Base-by-base conservation (phyloP, 257 asterid species). In the Catharanthus roseus region DNA sequence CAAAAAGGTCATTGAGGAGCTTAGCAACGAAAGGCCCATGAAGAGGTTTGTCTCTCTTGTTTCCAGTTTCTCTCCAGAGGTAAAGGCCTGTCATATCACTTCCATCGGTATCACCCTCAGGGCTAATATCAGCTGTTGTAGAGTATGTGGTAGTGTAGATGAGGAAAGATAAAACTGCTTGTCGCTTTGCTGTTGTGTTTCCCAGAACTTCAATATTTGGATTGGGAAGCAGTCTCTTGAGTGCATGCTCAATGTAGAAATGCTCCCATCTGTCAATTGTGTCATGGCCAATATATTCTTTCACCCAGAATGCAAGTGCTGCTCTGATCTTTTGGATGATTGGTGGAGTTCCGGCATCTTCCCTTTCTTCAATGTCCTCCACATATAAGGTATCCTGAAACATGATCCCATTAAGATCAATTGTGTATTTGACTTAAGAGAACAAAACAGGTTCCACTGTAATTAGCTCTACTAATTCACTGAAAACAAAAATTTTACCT, bases 291-390 rank as follows among this genome's bases (percentile, higher is more conserved):
- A 86, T 79, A 79, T 74, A 86, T 68, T 90, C 95, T 57, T 88
- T 90, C 4, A 83, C 71, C 88, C 90, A 80, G 34, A 90, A 90
- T 15, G 90, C 86, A 24, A 86, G 36, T 33, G 91, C 89, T 64
- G 91, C 88, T 85, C 91, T 82, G 41, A 85, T 75, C 82, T 82
- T 88, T n/a, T n/a, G n/a, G n/a, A n/a, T n/a, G n/a, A n/a, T n/a
- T n/a, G n/a, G n/a, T n/a, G n/a, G n/a, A n/a, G 91, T 90, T 74
- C 96, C 95, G 0, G 93, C 96, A 33, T 88, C 95, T 64, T 90
- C 96, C 71, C 96, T 82, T 73, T 88, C 91, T 69, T 88, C 93
- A 60, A 90, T 79, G 56, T 75, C 67, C 51, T 85, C 83, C 19
- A 75, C 49, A 36, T 90, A 86, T 8, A 90, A 29, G 1, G 96